Evolutionary conservation across 2,329 filamentous ascomycete genomes (phyloP).

Genomic region (Pestalotiopsis sp.): DNA sequence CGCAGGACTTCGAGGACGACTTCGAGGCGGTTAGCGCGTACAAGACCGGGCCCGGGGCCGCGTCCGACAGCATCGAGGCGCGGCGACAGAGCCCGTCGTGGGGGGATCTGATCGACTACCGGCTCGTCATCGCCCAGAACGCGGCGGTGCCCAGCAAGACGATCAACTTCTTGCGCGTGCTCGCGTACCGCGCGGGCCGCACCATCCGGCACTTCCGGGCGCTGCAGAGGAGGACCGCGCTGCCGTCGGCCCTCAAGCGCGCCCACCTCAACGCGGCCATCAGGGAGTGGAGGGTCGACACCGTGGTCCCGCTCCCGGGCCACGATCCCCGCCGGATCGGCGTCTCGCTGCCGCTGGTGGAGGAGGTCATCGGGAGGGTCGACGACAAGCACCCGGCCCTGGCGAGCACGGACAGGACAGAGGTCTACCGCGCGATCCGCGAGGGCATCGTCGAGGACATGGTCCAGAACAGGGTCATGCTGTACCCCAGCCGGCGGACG

Average conservation of each 20-base stretch:
- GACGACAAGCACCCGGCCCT: constrained; percentile 21
- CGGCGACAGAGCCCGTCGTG: constrained; percentile 21
- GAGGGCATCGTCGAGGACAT: constrained; percentile 43
- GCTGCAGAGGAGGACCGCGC: constrained; percentile 21
- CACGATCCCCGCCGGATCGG: background rate
- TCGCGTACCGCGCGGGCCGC: constrained; percentile 40
- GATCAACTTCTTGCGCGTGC: constrained; percentile 30
- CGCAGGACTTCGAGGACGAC: background rate
- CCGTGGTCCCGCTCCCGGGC: background rate
- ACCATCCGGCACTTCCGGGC: constrained; percentile 28
- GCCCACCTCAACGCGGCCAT: background rate
- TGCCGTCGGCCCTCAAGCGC: background rate
- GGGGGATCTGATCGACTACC: constrained; percentile 26
- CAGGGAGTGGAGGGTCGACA: background rate
- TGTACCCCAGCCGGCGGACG: constrained; percentile 37
- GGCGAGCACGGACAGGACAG: constrained; percentile 16
- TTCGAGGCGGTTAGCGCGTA: background rate
- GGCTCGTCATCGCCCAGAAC: constrained; percentile 17
- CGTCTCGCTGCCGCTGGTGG: background rate
- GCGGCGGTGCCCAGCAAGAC: constrained; percentile 24
- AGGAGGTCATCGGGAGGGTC: background rate
- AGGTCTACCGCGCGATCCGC: constrained; percentile 31
- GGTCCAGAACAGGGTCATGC: constrained; percentile 40
- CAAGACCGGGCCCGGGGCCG: background rate
- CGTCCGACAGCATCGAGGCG: background rate